Conservation (phyloP, 1,139 yeast species). For the Lodderomyces oxycetoniae region DNA sequence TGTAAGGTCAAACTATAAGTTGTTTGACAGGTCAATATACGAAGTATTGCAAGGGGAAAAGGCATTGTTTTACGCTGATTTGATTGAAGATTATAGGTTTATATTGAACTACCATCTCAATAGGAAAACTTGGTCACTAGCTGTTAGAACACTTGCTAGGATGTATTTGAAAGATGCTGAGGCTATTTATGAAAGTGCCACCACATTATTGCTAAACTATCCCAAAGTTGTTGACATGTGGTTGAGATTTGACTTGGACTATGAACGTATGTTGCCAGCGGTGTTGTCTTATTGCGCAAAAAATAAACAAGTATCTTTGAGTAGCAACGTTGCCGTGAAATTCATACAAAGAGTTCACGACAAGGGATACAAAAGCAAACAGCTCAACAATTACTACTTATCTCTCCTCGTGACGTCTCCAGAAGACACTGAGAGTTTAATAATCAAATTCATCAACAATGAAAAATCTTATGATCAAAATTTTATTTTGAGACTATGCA, state of each 20-base stretch:
- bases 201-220: slow-evolving; percentile 59
- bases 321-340: slow-evolving; percentile 59
- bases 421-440: slow-evolving; percentile 25
- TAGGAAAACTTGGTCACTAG: slow-evolving; percentile 67
- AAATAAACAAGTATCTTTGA: slow-evolving; percentile 23
- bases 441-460: slow-evolving; percentile 27
- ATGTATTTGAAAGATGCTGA: slow-evolving; percentile 31
- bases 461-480: slow-evolving; percentile 53
- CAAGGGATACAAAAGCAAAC: slow-evolving; percentile 43
- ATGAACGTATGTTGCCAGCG: slow-evolving; percentile 68
- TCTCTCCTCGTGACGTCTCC: slow-evolving; percentile 61
- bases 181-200: slow-evolving; percentile 61
- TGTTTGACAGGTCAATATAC: slow-evolving; percentile 64
- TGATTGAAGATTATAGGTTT: slow-evolving; percentile 63
- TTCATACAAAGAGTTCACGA: slow-evolving; percentile 61
- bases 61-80: slow-evolving; percentile 60
- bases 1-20: slow-evolving; percentile 42
- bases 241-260: slow-evolving; percentile 56
- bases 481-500: slow-evolving; percentile 70
- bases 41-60: slow-evolving; percentile 67
- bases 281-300: slow-evolving; percentile 60
- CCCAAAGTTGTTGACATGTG: slow-evolving; percentile 72
- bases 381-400: slow-evolving; percentile 68
- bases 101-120: slow-evolving; percentile 68
- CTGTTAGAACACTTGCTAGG: slow-evolving; percentile 53